These are phyloP conservation scores for barley (Hordeum vulgare) DNA, from an alignment of 176 grass and related monocot species.

Conservation along the genomic window MorexV3_pseudomolecules_assembly NC_058519.1:522641413-522641912, in stretches of 20 bases:
- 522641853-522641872: conserved; percentile 58
- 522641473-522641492: conserved; percentile 1
- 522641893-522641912: conserved; percentile 51
- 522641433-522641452: conserved; percentile 21
- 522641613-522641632: conserved; percentile 53
- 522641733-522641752: conserved; percentile 8
- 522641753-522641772: conserved; percentile 39
- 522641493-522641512: conserved; percentile 34
- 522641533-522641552: not conserved
- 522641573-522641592: not conserved
- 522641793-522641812: not conserved
- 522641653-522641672: conserved; percentile 70
- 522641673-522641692: conserved; percentile 31
- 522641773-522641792: not conserved
- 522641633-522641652: conserved; percentile 43
- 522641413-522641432: conserved; percentile 45
- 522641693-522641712: conserved; percentile 39
- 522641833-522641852: conserved; percentile 82
- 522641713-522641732: conserved; percentile 38
- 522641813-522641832: conserved; percentile 28
- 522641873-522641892: conserved; percentile 28
- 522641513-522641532: not conserved
- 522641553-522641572: conserved; percentile 1
- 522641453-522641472: conserved; percentile 21
- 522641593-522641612: conserved; percentile 67